phyloP scores from a whole-genome alignment of 441 rosid species.

The Melastoma candidum region DNA sequence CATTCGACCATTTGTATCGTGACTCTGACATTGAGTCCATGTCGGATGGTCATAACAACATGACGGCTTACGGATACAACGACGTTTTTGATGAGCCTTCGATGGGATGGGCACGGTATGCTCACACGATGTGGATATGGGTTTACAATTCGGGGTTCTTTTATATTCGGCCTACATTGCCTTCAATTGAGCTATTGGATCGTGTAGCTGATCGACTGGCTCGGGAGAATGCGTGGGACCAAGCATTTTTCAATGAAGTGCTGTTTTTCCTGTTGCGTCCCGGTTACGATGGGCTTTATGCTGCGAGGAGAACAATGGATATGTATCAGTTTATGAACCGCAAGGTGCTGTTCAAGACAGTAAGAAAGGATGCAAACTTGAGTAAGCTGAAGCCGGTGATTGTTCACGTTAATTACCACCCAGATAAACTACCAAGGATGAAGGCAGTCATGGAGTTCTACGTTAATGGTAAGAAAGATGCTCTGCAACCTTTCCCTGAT shows the following conservation, averaged over 20 bases:
- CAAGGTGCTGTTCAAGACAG: conserved; percentile 12
- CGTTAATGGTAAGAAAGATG: conserved; percentile 12
- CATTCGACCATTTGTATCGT: conserved; percentile 9
- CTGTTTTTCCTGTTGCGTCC: conserved; percentile 11
- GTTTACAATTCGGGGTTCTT: conserved; percentile 14
- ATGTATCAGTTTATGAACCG: conserved; percentile 13
- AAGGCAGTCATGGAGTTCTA: conserved; percentile 13
- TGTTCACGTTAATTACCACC: conserved; percentile 14
- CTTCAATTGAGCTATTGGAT: conserved; percentile 15
- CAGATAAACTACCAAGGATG: conserved; percentile 11
- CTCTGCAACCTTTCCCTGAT: conserved; percentile 14
- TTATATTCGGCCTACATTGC: conserved; percentile 9
- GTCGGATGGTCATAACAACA: conserved; percentile 14
- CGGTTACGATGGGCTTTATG: conserved; percentile 13
- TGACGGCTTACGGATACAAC: conserved; percentile 10
- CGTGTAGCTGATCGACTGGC: conserved; percentile 11
- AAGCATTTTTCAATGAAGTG: conserved; percentile 13
- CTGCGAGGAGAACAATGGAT: conserved; percentile 14
- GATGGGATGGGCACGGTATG: conserved; percentile 7
- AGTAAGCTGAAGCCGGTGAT: conserved; percentile 10
- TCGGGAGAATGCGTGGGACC: conserved; percentile 11
- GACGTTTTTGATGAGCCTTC: conserved; percentile 6
- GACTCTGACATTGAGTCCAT: conserved; percentile 15
- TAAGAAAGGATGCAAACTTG: conserved; percentile 12
- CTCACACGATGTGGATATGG: conserved; percentile 12